Evolutionary conservation across 83 land plant species (phyloP), one percentile per base, ranked within the genome.

Genomic region (Picea abies): DNA sequence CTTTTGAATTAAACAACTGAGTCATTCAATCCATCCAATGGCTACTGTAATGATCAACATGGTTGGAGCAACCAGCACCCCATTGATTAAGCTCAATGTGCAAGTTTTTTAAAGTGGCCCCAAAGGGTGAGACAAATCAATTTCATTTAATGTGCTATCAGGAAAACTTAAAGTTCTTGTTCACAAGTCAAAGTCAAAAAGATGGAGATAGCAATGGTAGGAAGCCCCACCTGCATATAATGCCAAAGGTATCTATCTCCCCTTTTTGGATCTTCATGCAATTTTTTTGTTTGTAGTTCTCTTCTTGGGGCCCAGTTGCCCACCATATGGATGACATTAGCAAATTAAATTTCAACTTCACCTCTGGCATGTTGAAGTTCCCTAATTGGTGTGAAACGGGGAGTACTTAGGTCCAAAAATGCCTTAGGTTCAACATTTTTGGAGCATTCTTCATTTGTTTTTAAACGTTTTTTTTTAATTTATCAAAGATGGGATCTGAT

Each of bases 41-140:
- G 52, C 52, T 49, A 10, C 10, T 49, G 11, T 49, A 49, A 49
- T 72, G n/a, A 20, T 49, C 76, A n/a, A 44, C 12, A 41, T 49
- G 1, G 5, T 72, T n/a, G 76, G 76, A 44, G 22, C 41, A 7
- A n/a, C 11, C 58, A 39, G n/a, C 26, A 8, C 1, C 58, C 58
- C 7, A 20, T 72, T 8, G 76, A 72, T 72, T 1, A 71, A 72
- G n/a, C n/a, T 19, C 52, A n/a, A 72, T 9, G 4, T 44, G 76
- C 76, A 72, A 72, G 23, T 44, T 72, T 26, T 72, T 72, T 22
- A 72, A 72, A 8, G 73, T 70, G 73, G 73, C 8, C 73, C 73
- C 35, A 20, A 8, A 8, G 44, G 44, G 14, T 5, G 9, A 11
- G 44, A 37, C 8, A 19, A 2, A 72, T 72, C 49, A 72, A 39